Evolutionary conservation across 1,284 basidiomycete genomes (phyloP).

Genomic region (Melampsora americana): DNA sequence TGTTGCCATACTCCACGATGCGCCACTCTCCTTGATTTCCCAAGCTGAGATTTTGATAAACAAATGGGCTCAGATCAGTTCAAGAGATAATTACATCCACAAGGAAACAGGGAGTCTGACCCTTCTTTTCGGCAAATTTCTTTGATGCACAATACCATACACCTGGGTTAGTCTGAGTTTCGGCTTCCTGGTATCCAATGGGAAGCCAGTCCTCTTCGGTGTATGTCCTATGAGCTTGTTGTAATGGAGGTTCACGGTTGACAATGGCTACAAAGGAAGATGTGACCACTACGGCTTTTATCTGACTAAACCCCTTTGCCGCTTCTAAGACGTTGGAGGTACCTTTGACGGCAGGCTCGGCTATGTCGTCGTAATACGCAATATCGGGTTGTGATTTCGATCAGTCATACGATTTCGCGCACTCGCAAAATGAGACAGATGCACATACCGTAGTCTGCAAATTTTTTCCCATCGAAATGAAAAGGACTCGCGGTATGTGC

Average conservation of each 20-base stretch:
- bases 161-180: neutral
- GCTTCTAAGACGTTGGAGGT: constrained; percentile 63
- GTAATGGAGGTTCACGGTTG: constrained; percentile 48
- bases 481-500: constrained; percentile 63
- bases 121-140: constrained; percentile 59
- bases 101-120: constrained; percentile 53
- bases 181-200: constrained; percentile 57
- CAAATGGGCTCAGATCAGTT: neutral
- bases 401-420: too few relatives aligned
- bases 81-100: neutral
- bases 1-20: constrained; percentile 61
- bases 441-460: constrained; percentile 53
- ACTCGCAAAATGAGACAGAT: neutral
- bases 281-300: constrained; percentile 64
- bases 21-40: constrained; percentile 61
- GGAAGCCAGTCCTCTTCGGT: constrained; percentile 67
- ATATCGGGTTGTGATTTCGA: too few relatives aligned
- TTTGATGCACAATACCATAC: constrained; percentile 23
- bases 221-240: constrained; percentile 47
- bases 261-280: constrained; percentile 63
- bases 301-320: constrained; percentile 57
- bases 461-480: constrained; percentile 55
- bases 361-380: too few relatives aligned
- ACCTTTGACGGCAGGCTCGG: constrained; percentile 64
- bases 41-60: constrained; percentile 9